Percentiles rank a stretch among this genome's conserved stretches.
phyloP scores from a whole-genome alignment of 495 filamentous ascomycete genomes.

The Parachaetomium inaequale region DNA sequence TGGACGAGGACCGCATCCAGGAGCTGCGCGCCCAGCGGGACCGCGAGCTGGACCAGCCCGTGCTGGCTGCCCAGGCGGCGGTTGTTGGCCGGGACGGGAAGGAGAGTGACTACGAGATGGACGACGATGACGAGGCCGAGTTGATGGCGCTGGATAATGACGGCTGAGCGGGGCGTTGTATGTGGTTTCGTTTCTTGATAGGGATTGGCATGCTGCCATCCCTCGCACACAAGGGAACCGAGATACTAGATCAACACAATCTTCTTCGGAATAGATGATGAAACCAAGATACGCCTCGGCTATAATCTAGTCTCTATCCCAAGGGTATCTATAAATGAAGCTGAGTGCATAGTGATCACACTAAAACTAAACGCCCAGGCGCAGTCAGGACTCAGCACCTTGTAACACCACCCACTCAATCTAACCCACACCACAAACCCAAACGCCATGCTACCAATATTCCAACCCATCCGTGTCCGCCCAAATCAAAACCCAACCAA shows the following conservation, averaged over 20 bases:
- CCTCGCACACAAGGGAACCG: background rate
- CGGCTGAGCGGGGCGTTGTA: background rate
- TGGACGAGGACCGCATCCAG: slow-evolving; percentile 57
- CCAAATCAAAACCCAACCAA: background rate
- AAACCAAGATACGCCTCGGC: background rate
- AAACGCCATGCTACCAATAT: background rate
- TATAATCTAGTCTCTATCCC: background rate
- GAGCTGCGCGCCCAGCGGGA: slow-evolving; percentile 36
- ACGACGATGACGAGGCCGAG: slow-evolving; percentile 59
- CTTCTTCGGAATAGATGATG: background rate
- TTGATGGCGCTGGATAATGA: slow-evolving; percentile 58
- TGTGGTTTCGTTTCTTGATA: background rate
- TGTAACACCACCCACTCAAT: background rate
- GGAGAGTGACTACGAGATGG: slow-evolving; percentile 54
- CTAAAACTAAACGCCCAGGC: background rate
- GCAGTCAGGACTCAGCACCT: background rate
- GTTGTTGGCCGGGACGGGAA: slow-evolving; percentile 10
- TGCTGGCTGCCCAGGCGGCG: slow-evolving; percentile 20
- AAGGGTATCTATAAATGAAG: background rate
- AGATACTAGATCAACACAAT: background rate
- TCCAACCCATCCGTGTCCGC: too few species aligned
- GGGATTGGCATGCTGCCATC: background rate
- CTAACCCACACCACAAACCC: background rate
- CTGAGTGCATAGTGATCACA: background rate
- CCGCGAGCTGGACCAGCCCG: slow-evolving; percentile 17